Evolutionary conservation across 345 rosid genomes (phyloP).

Genomic region (Cardamine occulta): DNA sequence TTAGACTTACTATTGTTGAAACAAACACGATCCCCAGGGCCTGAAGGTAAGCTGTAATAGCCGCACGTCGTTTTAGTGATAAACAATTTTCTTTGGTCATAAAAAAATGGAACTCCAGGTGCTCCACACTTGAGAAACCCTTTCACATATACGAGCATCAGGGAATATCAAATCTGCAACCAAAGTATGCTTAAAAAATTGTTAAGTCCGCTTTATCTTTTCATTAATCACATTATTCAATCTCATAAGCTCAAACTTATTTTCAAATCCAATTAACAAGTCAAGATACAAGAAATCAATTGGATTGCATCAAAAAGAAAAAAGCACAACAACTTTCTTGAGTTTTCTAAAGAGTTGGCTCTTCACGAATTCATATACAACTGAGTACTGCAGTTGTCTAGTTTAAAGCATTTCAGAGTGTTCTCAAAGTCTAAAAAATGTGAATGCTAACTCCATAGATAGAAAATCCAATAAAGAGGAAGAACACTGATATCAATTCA

Average conservation of each 20-base stretch:
- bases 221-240: not conserved
- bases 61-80: not conserved
- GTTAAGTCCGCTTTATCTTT: not conserved
- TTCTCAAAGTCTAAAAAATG: constrained; percentile 1
- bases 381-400: not conserved
- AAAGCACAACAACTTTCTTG: not conserved
- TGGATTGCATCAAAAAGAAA: not conserved
- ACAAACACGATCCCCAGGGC: constrained; percentile 13
- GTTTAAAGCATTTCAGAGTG: not conserved
- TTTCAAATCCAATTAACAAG: constrained; percentile 9
- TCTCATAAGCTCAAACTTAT: not conserved
- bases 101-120: constrained; percentile 33
- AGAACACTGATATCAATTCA: not conserved
- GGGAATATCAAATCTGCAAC: constrained; percentile 37
- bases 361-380: not conserved
- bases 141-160: constrained; percentile 38
- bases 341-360: not conserved
- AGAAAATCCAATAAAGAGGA: not conserved
- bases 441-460: not conserved
- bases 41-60: not conserved
- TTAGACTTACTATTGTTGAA: constrained; percentile 32
- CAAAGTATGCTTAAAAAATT: not conserved
- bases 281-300: constrained; percentile 13
- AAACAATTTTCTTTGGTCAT: not conserved
- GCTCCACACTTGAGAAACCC: constrained; percentile 38